Conservation (phyloP, 2,329 filamentous ascomycete genomes). For the Sporothrix brunneoviolacea region DNA sequence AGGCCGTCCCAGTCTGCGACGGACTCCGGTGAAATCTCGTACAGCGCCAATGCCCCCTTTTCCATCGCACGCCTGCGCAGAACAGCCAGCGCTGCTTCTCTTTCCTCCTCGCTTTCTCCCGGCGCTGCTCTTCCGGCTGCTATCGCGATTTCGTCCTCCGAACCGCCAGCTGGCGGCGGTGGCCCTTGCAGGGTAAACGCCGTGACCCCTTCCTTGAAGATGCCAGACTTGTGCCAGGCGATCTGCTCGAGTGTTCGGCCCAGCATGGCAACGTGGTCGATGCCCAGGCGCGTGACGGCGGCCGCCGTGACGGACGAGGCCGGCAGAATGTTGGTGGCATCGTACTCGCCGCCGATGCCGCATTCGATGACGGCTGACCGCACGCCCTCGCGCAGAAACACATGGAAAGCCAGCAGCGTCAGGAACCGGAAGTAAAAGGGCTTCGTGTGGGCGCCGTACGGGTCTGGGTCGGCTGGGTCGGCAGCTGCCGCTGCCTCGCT, state of each 20-base stretch:
- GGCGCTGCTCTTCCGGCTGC: neutral
- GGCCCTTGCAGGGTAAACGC: slow-evolving; percentile 46
- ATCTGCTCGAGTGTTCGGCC: slow-evolving; percentile 59
- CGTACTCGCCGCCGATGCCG: slow-evolving; percentile 67
- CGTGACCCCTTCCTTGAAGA: slow-evolving; percentile 54
- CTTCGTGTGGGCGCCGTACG: slow-evolving; percentile 56
- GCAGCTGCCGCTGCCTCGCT: slow-evolving; percentile 32
- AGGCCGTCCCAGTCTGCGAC: slow-evolving; percentile 41
- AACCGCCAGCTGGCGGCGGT: neutral
- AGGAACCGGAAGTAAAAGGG: slow-evolving; percentile 91
- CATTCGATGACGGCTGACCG: slow-evolving; percentile 80
- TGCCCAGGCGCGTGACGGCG: slow-evolving; percentile 49
- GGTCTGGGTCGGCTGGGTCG: slow-evolving; percentile 35
- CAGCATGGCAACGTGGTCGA: slow-evolving; percentile 60
- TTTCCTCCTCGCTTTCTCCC: slow-evolving; percentile 16
- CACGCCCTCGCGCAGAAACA: slow-evolving; percentile 70
- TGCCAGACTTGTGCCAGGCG: slow-evolving; percentile 68
- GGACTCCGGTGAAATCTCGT: slow-evolving; percentile 39
- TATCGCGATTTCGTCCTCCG: no score
- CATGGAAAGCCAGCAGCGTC: slow-evolving; percentile 80
- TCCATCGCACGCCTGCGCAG: slow-evolving; percentile 50
- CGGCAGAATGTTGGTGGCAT: slow-evolving; percentile 73
- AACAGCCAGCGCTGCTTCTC: slow-evolving; percentile 41
- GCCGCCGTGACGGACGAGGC: slow-evolving; percentile 16
- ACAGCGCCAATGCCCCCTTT: slow-evolving; percentile 38